A percentile compares a stretch with the other conserved stretches of the same genome.
Evolutionary conservation across 2,329 filamentous ascomycete genomes (phyloP).

Genomic region (Diatrype stigma): DNA sequence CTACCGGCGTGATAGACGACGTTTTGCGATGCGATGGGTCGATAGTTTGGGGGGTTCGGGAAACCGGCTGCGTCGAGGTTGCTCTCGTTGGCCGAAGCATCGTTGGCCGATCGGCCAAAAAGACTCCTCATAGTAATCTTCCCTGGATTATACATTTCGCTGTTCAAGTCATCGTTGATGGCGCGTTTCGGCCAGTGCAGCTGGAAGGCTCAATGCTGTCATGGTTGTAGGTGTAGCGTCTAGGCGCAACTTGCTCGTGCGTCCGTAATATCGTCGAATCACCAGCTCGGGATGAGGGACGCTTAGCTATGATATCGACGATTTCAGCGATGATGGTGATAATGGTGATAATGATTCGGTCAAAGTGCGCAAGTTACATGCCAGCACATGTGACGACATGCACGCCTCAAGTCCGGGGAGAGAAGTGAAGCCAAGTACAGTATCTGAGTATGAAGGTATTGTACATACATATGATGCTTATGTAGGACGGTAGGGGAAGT

Average conservation of each 20-base stretch:
- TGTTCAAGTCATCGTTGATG: slow-evolving; percentile 10
- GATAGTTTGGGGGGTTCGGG: slow-evolving; percentile 39
- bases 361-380: no score
- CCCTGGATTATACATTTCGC: slow-evolving; percentile 48
- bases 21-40: slow-evolving; percentile 53
- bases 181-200: slow-evolving; percentile 21
- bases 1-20: slow-evolving; percentile 46
- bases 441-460: no score
- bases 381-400: no score
- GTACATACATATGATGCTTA: no score
- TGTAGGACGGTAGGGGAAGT: no score
- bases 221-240: slow-evolving; percentile 14
- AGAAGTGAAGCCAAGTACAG: no score
- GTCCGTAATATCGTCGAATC: no score
- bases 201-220: slow-evolving; percentile 16
- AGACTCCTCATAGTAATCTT: slow-evolving; percentile 60
- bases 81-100: slow-evolving; percentile 41
- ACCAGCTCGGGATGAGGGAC: no score
- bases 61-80: slow-evolving; percentile 44
- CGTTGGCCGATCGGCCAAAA: slow-evolving; percentile 48
- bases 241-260: not conserved
- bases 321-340: no score
- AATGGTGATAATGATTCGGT: no score
- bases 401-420: no score
- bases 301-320: no score